These are phyloP conservation scores for Boletus sp. DNA, from an alignment of 768 basidiomycete species.

Conservation along the genomic window DNA sequence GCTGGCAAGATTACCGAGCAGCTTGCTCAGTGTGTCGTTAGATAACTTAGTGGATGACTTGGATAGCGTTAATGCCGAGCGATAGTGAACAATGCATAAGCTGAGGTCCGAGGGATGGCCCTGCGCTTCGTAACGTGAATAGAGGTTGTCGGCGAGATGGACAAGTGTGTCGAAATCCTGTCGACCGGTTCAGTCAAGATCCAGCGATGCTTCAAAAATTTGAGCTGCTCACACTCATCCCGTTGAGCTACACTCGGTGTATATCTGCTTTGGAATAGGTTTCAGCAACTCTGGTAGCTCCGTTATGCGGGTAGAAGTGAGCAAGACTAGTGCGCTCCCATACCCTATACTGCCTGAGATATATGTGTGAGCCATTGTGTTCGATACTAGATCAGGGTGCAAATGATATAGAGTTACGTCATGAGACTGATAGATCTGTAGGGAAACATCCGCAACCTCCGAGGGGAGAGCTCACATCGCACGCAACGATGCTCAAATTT, in stretches of 20 bases:
- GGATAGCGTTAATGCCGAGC: constrained; percentile 26
- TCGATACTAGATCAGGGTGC: constrained; percentile 1
- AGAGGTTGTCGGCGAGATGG: constrained; percentile 25
- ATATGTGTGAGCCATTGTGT: constrained; percentile 16
- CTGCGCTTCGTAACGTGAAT: constrained; percentile 22
- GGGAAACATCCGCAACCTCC: constrained; percentile 2
- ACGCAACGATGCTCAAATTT: neutral
- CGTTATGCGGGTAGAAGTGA: constrained; percentile 1
- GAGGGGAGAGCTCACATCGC: constrained; percentile 2
- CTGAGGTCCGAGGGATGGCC: constrained; percentile 24
- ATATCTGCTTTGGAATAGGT: neutral
- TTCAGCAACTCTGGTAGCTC: neutral
- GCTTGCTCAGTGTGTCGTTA: constrained; percentile 22
- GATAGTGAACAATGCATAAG: constrained; percentile 26
- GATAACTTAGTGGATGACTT: constrained; percentile 16
- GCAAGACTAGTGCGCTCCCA: constrained; percentile 1
- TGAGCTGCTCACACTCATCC: constrained; percentile 19
- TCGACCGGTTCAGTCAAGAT: neutral
- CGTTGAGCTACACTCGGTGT: neutral
- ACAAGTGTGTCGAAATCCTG: constrained; percentile 26
- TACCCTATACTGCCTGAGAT: constrained; percentile 4
- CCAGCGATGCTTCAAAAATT: neutral
- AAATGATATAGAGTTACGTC: constrained; percentile 12
- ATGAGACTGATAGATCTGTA: constrained; percentile 8
- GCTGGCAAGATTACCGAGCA: constrained; percentile 30